These are phyloP conservation scores for Pythium chondricola DNA, from an alignment of 352 stramenopile genomes.

Conservation along the genomic window DNA sequence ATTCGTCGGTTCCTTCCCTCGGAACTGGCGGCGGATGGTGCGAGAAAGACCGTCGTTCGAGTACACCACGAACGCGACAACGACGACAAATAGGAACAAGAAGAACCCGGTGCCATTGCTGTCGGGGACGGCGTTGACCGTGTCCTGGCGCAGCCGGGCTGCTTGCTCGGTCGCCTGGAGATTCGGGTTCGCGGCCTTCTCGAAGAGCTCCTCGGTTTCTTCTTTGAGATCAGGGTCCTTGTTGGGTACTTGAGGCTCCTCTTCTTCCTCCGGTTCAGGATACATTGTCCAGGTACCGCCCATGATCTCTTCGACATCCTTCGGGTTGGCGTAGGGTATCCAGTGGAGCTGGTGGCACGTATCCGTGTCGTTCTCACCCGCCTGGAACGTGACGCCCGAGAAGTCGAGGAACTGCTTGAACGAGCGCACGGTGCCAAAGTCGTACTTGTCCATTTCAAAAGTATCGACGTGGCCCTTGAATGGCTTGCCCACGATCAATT, in stretches of 20 bases:
- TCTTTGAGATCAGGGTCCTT: slow-evolving; percentile 46
- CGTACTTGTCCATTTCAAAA: slow-evolving; percentile 31
- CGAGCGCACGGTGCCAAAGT: slow-evolving; percentile 24
- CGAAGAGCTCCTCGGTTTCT: slow-evolving; percentile 16
- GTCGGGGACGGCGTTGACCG: slow-evolving; percentile 22
- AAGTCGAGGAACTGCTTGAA: slow-evolving; percentile 35
- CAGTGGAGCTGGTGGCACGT: slow-evolving; percentile 38
- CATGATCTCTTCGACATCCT: slow-evolving; percentile 25
- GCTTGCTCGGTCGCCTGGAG: slow-evolving; percentile 5
- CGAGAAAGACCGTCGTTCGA: slow-evolving; percentile 65
- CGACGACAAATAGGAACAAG: slow-evolving; percentile 50
- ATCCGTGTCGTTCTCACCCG: slow-evolving; percentile 20
- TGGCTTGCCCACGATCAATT: slow-evolving; percentile 23
- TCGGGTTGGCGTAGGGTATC: slow-evolving; percentile 29
- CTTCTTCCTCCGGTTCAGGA: slow-evolving; percentile 59
- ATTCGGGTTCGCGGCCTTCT: slow-evolving; percentile 16
- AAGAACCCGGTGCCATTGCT: slow-evolving; percentile 29
- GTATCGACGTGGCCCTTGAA: slow-evolving; percentile 29
- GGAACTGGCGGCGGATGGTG: slow-evolving; percentile 42
- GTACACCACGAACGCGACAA: slow-evolving; percentile 49
- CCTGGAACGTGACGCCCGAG: slow-evolving; percentile 24
- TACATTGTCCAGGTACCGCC: slow-evolving; percentile 26
- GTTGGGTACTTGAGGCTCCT: slow-evolving; percentile 34
- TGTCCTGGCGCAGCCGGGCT: slow-evolving; percentile 35
- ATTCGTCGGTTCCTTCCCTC: slow-evolving; percentile 26